phyloP scores from a whole-genome alignment of 2,329 filamentous ascomycete genomes.

The Parafenestella ontariensis region DNA sequence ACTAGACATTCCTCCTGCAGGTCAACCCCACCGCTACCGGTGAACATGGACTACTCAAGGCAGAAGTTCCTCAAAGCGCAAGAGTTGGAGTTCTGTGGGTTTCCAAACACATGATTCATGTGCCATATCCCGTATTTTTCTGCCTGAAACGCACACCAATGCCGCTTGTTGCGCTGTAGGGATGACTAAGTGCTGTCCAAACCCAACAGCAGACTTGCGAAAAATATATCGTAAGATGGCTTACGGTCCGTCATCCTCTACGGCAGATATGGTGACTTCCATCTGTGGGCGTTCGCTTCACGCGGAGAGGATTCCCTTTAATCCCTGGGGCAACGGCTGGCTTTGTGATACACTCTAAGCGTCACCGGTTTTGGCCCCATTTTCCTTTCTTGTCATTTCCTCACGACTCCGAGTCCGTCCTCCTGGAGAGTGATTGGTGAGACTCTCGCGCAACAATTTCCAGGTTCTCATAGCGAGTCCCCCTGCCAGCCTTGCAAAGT shows the following conservation, averaged over 20 bases:
- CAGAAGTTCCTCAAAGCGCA: constrained; percentile 29
- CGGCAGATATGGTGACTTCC: not conserved
- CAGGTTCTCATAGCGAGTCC: not conserved
- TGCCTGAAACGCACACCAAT: constrained; percentile 18
- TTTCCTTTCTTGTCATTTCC: constrained; percentile 22
- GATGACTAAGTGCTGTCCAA: constrained; percentile 15
- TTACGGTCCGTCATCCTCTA: not conserved
- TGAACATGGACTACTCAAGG: constrained; percentile 35
- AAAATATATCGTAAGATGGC: constrained; percentile 14
- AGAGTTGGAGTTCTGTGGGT: constrained; percentile 17
- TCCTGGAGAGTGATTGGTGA: constrained; percentile 14
- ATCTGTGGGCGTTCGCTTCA: not conserved
- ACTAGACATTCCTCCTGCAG: constrained; percentile 13
- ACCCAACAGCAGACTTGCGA: constrained; percentile 14
- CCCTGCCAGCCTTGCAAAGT: constrained; percentile 1
- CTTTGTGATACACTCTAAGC: constrained; percentile 14
- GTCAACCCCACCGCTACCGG: constrained; percentile 43
- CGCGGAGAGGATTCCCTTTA: not conserved
- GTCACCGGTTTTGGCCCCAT: constrained; percentile 33
- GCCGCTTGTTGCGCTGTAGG: constrained; percentile 16
- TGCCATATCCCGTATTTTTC: constrained; percentile 10
- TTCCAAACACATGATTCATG: constrained; percentile 15
- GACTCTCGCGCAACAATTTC: constrained; percentile 7
- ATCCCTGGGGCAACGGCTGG: constrained; percentile 7
- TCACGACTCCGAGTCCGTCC: constrained; percentile 2